Conservation (phyloP, 2,329 filamentous ascomycete genomes). For the Paraphaeosphaeria sporulosa region DNA sequence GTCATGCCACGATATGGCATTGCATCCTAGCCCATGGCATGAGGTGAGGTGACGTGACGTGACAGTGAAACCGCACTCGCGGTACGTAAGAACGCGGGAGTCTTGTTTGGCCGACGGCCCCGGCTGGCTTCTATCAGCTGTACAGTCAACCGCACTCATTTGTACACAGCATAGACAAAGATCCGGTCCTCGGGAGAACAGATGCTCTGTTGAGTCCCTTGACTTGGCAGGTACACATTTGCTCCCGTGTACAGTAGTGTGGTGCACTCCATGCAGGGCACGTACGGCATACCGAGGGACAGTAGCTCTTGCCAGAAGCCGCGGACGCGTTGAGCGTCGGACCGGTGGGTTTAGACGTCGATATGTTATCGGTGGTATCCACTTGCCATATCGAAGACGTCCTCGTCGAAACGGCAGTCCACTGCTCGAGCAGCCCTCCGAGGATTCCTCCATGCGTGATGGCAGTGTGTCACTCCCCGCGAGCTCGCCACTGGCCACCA, state of each 20-base stretch:
- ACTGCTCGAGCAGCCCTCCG: background rate
- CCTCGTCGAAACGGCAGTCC: background rate
- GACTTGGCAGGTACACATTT: too few species aligned
- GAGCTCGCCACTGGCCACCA: background rate
- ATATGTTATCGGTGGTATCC: background rate
- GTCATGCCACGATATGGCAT: background rate
- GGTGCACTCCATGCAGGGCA: too few species aligned
- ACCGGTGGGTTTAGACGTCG: background rate
- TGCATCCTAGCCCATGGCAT: background rate
- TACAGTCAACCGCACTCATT: too few species aligned
- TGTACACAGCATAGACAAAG: too few species aligned
- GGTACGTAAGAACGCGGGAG: constrained; percentile 9
- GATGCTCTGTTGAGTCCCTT: too few species aligned
- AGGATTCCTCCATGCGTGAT: background rate
- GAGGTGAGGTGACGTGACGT: background rate
- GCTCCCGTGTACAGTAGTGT: too few species aligned
- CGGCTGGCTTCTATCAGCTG: too few species aligned
- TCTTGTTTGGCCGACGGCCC: background rate
- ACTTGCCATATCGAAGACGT: background rate
- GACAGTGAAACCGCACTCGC: background rate
- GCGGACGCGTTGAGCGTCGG: background rate
- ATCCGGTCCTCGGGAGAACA: too few species aligned
- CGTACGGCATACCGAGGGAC: too few species aligned
- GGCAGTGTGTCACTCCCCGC: background rate
- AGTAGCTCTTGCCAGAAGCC: too few species aligned